These are phyloP conservation scores for Yarrowia bubula DNA, from an alignment of 805 yeast genomes.

Conservation along the genomic window DNA sequence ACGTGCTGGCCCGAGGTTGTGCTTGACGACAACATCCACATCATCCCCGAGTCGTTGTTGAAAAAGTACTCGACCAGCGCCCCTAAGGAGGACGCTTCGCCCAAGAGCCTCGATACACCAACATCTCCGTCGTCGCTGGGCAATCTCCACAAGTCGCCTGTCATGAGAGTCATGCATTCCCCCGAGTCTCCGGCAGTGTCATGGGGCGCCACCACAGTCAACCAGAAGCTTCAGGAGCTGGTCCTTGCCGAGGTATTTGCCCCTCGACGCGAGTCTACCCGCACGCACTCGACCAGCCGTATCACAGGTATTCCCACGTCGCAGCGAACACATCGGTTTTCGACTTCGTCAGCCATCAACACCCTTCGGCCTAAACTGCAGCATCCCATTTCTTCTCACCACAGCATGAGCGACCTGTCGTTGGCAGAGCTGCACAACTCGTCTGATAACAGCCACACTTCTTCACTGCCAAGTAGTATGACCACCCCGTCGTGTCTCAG, in stretches of 20 bases:
- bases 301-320: slow-evolving; percentile 16
- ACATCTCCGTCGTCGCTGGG: slow-evolving; percentile 6
- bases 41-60: slow-evolving; percentile 79
- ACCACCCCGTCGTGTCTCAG: neutral
- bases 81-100: slow-evolving; percentile 10
- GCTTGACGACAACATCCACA: slow-evolving; percentile 86
- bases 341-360: slow-evolving; percentile 8
- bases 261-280: slow-evolving; percentile 38
- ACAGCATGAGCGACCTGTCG: slow-evolving; percentile 12
- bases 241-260: slow-evolving; percentile 73
- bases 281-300: neutral
- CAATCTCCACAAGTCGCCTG: slow-evolving; percentile 12
- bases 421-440: slow-evolving; percentile 17
- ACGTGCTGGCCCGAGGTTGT: slow-evolving; percentile 70
- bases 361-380: neutral
- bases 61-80: slow-evolving; percentile 50
- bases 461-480: slow-evolving; percentile 14
- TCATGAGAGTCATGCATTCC: slow-evolving; percentile 16
- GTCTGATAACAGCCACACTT: slow-evolving; percentile 1
- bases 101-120: slow-evolving; percentile 4
- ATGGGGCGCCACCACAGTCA: slow-evolving; percentile 65
- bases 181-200: slow-evolving; percentile 28
- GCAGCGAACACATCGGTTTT: slow-evolving; percentile 23
- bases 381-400: slow-evolving; percentile 13
- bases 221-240: slow-evolving; percentile 66